Conservation (phyloP, 1,139 yeast genomes). For the Schizosaccharomyces versatilis region DNA sequence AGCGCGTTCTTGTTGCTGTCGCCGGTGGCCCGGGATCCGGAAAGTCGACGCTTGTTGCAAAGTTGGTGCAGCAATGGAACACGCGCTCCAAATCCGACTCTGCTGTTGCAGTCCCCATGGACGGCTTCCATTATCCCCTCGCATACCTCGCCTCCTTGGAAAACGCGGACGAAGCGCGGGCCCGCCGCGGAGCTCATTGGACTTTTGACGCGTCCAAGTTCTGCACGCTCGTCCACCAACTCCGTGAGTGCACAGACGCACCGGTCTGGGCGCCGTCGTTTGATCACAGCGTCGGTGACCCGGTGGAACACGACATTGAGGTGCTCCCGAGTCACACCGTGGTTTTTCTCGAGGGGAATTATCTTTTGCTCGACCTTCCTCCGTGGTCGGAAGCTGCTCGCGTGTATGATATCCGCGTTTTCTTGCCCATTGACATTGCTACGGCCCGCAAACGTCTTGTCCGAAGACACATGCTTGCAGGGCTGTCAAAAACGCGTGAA, state of each 20-base stretch:
- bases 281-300: slow-evolving; percentile 45
- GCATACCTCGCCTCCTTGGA: slow-evolving; percentile 28
- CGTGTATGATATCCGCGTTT: slow-evolving; percentile 14
- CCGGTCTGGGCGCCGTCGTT: slow-evolving; percentile 42
- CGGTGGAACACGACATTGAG: slow-evolving; percentile 29
- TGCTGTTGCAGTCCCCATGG: slow-evolving; percentile 18
- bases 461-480: slow-evolving; percentile 41
- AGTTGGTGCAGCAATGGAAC: slow-evolving; percentile 4
- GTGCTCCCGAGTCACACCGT: slow-evolving; percentile 26
- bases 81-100: background rate
- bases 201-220: slow-evolving; percentile 50
- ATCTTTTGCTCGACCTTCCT: slow-evolving; percentile 19
- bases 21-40: slow-evolving; percentile 11
- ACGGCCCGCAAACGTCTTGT: slow-evolving; percentile 39
- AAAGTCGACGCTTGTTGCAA: slow-evolving; percentile 8
- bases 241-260: slow-evolving; percentile 11
- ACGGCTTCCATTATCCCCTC: slow-evolving; percentile 65
- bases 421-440: slow-evolving; percentile 24
- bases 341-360: slow-evolving; percentile 36
- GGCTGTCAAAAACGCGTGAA: slow-evolving; percentile 33
- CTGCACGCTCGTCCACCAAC: slow-evolving; percentile 19
- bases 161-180: slow-evolving; percentile 35
- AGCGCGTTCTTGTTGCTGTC: slow-evolving; percentile 6
- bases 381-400: slow-evolving; percentile 20
- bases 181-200: slow-evolving; percentile 61